Conservation (phyloP, 805 yeast genomes). For the Barnettozyma populi region DNA sequence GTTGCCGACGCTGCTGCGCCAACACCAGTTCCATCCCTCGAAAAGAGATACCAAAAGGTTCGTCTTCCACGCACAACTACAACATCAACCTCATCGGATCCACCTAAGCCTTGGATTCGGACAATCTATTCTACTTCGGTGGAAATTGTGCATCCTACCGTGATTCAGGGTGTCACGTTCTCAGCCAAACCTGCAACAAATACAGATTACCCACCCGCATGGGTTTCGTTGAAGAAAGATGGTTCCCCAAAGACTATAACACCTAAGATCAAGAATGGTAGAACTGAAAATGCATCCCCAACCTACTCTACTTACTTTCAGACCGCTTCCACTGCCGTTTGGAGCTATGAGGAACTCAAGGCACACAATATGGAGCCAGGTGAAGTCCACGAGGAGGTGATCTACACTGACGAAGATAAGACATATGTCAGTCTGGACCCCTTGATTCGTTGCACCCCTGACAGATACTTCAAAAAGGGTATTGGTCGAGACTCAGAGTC, state of each 20-base stretch:
- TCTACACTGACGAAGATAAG: constrained; percentile 60
- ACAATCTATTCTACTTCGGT: constrained; percentile 51
- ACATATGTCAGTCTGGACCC: constrained; percentile 72
- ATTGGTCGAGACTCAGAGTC: constrained; percentile 46
- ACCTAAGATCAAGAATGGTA: constrained; percentile 73
- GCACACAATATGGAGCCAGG: constrained; percentile 70
- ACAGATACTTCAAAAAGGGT: constrained; percentile 61
- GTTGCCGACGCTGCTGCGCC: not conserved
- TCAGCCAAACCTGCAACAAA: constrained; percentile 39
- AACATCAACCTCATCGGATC: constrained; percentile 31
- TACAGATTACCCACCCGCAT: constrained; percentile 66
- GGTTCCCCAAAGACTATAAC: constrained; percentile 76
- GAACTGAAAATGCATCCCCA: constrained; percentile 60
- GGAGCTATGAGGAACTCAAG: constrained; percentile 55
- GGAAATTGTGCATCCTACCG: constrained; percentile 68
- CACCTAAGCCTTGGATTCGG: constrained; percentile 64
- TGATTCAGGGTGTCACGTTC: constrained; percentile 53
- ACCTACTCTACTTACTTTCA: constrained; percentile 74
- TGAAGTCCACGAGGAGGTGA: constrained; percentile 51
- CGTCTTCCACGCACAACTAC: constrained; percentile 28
- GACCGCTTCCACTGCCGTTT: constrained; percentile 53
- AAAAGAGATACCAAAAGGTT: constrained; percentile 27
- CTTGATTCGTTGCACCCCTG: constrained; percentile 80
- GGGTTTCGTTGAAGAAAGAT: constrained; percentile 73
- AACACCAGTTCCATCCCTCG: constrained; percentile 11